A percentile compares a stretch with the other conserved stretches of the same genome.
phyloP scores from a whole-genome alignment of 2,329 filamentous ascomycete genomes.

The Fusarium redolens region DNA sequence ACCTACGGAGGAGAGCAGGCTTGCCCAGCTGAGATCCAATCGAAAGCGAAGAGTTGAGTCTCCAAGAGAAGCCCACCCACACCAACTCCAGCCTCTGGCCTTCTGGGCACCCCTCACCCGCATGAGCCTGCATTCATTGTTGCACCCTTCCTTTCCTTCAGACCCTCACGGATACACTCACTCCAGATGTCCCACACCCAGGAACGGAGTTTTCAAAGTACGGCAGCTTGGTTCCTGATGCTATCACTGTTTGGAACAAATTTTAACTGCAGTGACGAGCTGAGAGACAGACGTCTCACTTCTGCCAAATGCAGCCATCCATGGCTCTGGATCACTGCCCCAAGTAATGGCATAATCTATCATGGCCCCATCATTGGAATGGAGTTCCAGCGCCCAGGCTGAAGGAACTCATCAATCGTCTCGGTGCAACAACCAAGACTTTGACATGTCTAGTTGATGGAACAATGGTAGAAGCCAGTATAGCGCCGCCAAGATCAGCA shows the following conservation, averaged over 20 bases:
- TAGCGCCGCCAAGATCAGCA: slow-evolving; percentile 19
- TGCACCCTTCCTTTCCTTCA: background rate
- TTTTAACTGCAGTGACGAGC: background rate
- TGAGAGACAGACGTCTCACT: background rate
- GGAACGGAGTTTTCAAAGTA: slow-evolving; percentile 16
- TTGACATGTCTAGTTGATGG: slow-evolving; percentile 22
- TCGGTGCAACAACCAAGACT: slow-evolving; percentile 16
- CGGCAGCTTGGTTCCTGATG: background rate
- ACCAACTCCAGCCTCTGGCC: slow-evolving; percentile 26
- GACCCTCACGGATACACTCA: slow-evolving; percentile 9
- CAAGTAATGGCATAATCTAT: slow-evolving; percentile 13
- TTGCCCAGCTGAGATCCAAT: slow-evolving; percentile 25
- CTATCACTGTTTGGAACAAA: background rate
- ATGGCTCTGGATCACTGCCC: slow-evolving; percentile 24
- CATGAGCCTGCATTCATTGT: slow-evolving; percentile 21
- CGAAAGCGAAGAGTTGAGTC: slow-evolving; percentile 17
- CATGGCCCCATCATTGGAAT: slow-evolving; percentile 34
- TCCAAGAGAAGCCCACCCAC: slow-evolving; percentile 28
- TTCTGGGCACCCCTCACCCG: background rate
- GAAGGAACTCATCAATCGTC: slow-evolving; percentile 22
- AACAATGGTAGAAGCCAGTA: slow-evolving; percentile 23
- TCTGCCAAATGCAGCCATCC: slow-evolving; percentile 9
- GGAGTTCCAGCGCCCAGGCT: slow-evolving; percentile 35
- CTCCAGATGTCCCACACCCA: slow-evolving; percentile 22
- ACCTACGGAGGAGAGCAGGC: slow-evolving; percentile 1